Conservation (phyloP, 1,284 basidiomycete species). For the Somion occarium region DNA sequence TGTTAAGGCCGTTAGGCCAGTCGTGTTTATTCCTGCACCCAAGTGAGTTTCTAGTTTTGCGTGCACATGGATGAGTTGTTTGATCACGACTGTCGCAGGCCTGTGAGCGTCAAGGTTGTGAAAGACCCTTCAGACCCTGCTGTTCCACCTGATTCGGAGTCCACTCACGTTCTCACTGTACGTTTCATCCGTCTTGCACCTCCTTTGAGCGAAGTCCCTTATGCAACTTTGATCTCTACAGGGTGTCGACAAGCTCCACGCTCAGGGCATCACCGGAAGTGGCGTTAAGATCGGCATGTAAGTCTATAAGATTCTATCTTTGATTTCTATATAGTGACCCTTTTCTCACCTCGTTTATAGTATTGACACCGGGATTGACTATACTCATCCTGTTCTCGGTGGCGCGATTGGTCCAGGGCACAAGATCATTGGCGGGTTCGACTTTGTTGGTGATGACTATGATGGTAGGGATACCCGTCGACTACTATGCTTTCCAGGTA, state of each 20-base stretch:
- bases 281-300: slow-evolving; percentile 50
- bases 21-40: slow-evolving; percentile 22
- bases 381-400: slow-evolving; percentile 60
- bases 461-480: slow-evolving; percentile 19
- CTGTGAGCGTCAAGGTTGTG: slow-evolving; percentile 25
- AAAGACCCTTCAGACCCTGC: slow-evolving; percentile 29
- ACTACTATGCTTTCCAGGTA: slow-evolving; percentile 12
- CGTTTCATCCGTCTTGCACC: slow-evolving; percentile 1
- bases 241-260: slow-evolving; percentile 46
- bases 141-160: slow-evolving; percentile 28
- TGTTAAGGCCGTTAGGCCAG: slow-evolving; percentile 28
- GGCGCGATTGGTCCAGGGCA: slow-evolving; percentile 56
- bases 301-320: slow-evolving; percentile 8
- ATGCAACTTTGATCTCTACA: slow-evolving; percentile 8
- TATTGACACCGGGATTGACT: slow-evolving; percentile 44
- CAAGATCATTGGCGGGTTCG: slow-evolving; percentile 57
- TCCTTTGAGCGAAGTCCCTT: background rate
- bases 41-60: slow-evolving; percentile 18
- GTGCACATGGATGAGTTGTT: background rate
- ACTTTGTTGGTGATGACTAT: slow-evolving; percentile 44
- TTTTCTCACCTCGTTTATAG: slow-evolving; percentile 10
- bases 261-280: slow-evolving; percentile 41
- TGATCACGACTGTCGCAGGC: slow-evolving; percentile 17
- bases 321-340: background rate
- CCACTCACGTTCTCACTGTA: slow-evolving; percentile 33